Conservation (phyloP, 306 rosid genomes). For the Abrus precatorius region DNA sequence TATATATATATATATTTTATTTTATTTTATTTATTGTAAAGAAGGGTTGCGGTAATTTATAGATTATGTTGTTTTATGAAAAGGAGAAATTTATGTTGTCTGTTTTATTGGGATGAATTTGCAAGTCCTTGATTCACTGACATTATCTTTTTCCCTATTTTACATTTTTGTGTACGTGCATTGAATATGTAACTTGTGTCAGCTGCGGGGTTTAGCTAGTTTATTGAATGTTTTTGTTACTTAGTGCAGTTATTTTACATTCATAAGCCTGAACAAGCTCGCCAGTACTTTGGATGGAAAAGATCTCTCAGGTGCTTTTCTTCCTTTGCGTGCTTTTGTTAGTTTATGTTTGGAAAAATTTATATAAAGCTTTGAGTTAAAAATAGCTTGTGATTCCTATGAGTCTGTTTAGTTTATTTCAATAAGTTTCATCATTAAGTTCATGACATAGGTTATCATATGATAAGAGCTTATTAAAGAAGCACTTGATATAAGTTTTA, state of each 20-base stretch:
- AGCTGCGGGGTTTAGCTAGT: slow-evolving; percentile 24
- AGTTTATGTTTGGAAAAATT: too few species aligned
- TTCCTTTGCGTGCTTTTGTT: slow-evolving; percentile 13
- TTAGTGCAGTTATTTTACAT: slow-evolving; percentile 82
- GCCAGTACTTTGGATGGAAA: slow-evolving; percentile 66
- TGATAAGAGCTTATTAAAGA: too few species aligned
- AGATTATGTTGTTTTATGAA: not conserved
- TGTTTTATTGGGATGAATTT: slow-evolving; percentile 2
- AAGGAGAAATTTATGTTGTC: not conserved
- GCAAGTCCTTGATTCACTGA: not conserved
- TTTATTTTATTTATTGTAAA: not conserved
- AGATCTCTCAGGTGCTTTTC: slow-evolving; percentile 62
- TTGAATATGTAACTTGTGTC: slow-evolving; percentile 7
- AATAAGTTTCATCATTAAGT: too few species aligned
- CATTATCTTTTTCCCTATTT: not conserved
- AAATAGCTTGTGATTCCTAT: too few species aligned
- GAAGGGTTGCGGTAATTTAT: not conserved
- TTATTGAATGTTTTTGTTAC: slow-evolving; percentile 37
- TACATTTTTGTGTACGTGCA: not conserved
- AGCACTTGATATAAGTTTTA: not conserved
- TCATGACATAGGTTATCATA: too few species aligned
- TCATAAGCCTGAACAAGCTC: slow-evolving; percentile 76
- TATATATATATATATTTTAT: too few species aligned
- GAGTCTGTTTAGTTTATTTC: too few species aligned
- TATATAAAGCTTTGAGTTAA: too few species aligned